A percentile compares a stretch with the other conserved stretches of the same genome.
Conservation (phyloP, 345 rosid species). For the Hirschfeldia incana region DNA sequence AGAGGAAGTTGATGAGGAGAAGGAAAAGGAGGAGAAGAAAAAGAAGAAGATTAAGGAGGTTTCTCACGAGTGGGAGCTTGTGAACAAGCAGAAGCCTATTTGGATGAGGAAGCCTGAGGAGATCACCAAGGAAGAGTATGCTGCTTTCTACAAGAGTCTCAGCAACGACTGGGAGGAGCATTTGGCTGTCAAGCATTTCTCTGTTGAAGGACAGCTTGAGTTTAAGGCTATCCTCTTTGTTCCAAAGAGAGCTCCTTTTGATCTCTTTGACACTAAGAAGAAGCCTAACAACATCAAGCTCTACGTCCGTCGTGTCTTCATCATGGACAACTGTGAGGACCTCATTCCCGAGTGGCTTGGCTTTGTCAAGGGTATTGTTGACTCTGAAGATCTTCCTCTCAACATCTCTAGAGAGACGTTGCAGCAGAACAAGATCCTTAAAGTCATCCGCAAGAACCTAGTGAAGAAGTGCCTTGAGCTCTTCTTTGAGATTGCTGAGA, state of each 20-base stretch:
- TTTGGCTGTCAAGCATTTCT: neutral
- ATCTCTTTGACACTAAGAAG: neutral
- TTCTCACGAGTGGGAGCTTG: constrained; percentile 71
- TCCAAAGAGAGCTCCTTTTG: neutral
- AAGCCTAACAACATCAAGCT: neutral
- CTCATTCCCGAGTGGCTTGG: neutral
- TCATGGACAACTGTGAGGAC: neutral
- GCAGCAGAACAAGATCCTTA: neutral
- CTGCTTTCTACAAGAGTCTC: constrained; percentile 88
- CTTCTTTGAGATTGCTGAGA: neutral
- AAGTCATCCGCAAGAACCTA: no score
- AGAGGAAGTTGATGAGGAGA: neutral
- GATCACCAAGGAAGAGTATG: constrained; percentile 80
- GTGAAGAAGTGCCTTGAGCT: neutral
- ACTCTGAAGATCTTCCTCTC: neutral
- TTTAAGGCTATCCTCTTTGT: neutral
- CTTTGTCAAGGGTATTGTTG: neutral
- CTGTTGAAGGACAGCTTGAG: neutral
- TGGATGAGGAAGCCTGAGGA: constrained; percentile 99
- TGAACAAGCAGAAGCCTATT: constrained; percentile 91
- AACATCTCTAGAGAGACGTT: neutral
- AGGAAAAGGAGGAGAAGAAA: neutral
- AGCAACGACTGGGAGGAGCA: neutral
- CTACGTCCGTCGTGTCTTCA: neutral
- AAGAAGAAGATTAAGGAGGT: neutral